Conservation (phyloP, 2,329 filamentous ascomycete genomes). For the Penicillium nordicum region DNA sequence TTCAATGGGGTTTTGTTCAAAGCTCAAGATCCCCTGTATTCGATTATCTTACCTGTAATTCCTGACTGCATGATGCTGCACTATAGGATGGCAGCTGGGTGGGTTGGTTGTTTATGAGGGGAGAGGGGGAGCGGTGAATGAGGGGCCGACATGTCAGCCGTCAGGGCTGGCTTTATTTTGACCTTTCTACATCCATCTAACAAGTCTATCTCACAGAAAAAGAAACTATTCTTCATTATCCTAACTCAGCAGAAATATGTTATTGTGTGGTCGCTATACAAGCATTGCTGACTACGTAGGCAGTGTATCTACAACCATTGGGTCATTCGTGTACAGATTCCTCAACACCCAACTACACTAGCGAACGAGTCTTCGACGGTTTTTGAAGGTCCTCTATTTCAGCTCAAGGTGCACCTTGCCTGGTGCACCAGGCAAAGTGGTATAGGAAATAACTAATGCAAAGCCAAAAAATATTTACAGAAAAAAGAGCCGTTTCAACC, state of each 20-base stretch:
- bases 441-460: slow-evolving; percentile 17
- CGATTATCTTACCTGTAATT: slow-evolving; percentile 40
- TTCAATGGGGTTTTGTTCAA: background rate
- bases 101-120: slow-evolving; percentile 21
- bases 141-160: slow-evolving; percentile 21
- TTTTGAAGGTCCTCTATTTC: slow-evolving; percentile 3
- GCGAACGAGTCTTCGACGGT: background rate
- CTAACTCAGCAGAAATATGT: background rate
- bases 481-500: slow-evolving; percentile 8
- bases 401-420: slow-evolving; percentile 4
- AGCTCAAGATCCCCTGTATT: background rate
- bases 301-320: background rate
- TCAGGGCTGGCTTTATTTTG: background rate
- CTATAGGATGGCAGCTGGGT: slow-evolving; percentile 4
- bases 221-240: too few relatives aligned
- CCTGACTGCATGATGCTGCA: slow-evolving; percentile 46
- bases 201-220: background rate
- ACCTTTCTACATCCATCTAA: background rate
- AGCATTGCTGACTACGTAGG: background rate
- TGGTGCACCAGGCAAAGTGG: slow-evolving; percentile 13
- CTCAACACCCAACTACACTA: background rate
- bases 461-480: slow-evolving; percentile 19
- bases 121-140: slow-evolving; percentile 26
- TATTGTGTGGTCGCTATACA: background rate
- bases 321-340: background rate